phyloP scores from a whole-genome alignment of 306 rosid species.

The Luffa acutangula region DNA sequence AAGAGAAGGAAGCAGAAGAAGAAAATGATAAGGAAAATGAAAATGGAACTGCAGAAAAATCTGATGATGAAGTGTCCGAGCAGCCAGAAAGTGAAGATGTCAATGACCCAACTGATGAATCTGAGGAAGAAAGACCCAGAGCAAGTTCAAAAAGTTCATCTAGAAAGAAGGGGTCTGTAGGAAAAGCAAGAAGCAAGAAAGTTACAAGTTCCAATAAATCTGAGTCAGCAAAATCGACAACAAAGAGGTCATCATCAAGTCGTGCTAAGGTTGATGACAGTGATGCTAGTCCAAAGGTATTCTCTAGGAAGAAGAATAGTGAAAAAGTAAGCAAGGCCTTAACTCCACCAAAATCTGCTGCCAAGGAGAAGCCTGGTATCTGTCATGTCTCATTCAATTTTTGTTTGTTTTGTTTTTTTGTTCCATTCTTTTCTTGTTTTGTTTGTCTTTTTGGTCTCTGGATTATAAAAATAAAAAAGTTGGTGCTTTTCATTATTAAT shows the following conservation, averaged over 20 bases:
- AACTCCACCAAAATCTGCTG: conserved; percentile 38
- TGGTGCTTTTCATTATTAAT: neutral
- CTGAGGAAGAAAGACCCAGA: conserved; percentile 33
- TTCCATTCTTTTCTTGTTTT: neutral
- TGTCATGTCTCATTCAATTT: neutral
- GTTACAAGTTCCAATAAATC: conserved; percentile 29
- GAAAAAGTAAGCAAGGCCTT: conserved; percentile 41
- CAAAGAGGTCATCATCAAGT: conserved; percentile 41
- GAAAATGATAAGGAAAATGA: conserved; percentile 61
- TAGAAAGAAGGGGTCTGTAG: conserved; percentile 51
- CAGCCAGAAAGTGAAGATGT: conserved; percentile 58
- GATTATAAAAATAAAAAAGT: neutral
- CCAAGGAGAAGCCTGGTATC: conserved; percentile 71
- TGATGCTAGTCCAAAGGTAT: conserved; percentile 68
- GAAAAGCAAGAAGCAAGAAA: conserved; percentile 48
- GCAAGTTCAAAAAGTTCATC: conserved; percentile 35
- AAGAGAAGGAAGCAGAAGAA: conserved; percentile 29
- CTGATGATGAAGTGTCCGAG: conserved; percentile 62
- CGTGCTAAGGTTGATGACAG: conserved; percentile 38
- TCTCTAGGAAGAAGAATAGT: conserved; percentile 69
- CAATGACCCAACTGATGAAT: conserved; percentile 62
- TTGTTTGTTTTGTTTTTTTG: neutral
- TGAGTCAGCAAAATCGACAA: conserved; percentile 33
- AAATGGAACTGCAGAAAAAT: conserved; percentile 54
- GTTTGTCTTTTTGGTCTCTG: neutral